Conservation (phyloP, 306 rosid genomes). For the Lupinus albus region DNA sequence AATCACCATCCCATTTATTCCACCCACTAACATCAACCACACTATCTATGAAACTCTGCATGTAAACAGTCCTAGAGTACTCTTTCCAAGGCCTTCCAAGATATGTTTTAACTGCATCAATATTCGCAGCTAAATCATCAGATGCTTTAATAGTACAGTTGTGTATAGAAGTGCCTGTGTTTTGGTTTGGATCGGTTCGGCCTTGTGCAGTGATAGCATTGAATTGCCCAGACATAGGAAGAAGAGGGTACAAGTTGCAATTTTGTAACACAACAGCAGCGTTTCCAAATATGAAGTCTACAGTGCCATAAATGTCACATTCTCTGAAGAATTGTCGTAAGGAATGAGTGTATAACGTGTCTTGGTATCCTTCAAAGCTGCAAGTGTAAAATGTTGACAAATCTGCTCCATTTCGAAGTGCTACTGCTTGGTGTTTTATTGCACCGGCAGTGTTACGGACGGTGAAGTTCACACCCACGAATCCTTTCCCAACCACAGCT, state of each 20-base stretch:
- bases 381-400: conserved; percentile 73
- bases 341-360: conserved; percentile 73
- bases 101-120: conserved; percentile 41
- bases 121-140: conserved; percentile 48
- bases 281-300: conserved; percentile 85
- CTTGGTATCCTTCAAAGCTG: conserved; percentile 86
- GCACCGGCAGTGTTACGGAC: conserved; percentile 83
- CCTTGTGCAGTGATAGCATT: conserved; percentile 87
- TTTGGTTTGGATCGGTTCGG: conserved; percentile 67
- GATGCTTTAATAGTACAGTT: conserved; percentile 63
- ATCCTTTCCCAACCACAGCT: conserved; percentile 70
- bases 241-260: conserved; percentile 66
- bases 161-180: conserved; percentile 67
- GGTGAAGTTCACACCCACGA: conserved; percentile 72
- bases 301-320: conserved; percentile 80
- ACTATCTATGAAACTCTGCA: conserved; percentile 57
- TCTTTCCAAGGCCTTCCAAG: conserved; percentile 86
- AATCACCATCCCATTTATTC: conserved; percentile 69
- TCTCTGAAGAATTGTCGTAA: conserved; percentile 78
- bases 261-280: conserved; percentile 72
- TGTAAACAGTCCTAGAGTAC: conserved; percentile 65
- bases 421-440: conserved; percentile 76
- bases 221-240: conserved; percentile 71
- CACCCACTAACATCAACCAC: conserved; percentile 58
- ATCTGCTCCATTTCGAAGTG: conserved; percentile 71